A percentile compares a stretch with the other conserved stretches of the same genome.
phyloP scores from a whole-genome alignment of 768 basidiomycete genomes.

The Russula compacta region DNA sequence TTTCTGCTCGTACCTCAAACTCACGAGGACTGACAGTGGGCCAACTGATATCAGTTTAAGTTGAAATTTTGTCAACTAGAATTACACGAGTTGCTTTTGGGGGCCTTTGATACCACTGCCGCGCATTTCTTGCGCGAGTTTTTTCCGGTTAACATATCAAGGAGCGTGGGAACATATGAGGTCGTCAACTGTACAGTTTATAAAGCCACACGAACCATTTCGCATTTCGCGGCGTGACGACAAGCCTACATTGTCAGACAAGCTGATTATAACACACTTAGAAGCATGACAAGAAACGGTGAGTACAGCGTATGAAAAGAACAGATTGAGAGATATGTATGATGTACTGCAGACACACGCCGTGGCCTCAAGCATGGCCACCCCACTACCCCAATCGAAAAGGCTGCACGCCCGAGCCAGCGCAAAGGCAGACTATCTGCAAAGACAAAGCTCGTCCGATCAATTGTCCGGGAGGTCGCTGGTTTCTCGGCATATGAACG shows the following conservation, averaged over 20 bases:
- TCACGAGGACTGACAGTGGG: slow-evolving; percentile 11
- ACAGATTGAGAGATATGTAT: slow-evolving; percentile 3
- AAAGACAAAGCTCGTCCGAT: slow-evolving; percentile 91
- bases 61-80: slow-evolving; percentile 1
- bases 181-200: slow-evolving; percentile 45
- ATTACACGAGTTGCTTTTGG: slow-evolving; percentile 8
- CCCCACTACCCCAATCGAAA: slow-evolving; percentile 77
- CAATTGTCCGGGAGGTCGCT: slow-evolving; percentile 90
- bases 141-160: background rate
- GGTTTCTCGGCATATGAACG: slow-evolving; percentile 98
- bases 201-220: slow-evolving; percentile 38
- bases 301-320: slow-evolving; percentile 28
- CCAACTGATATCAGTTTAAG: slow-evolving; percentile 16
- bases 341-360: slow-evolving; percentile 55
- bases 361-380: slow-evolving; percentile 81
- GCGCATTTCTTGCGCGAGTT: background rate
- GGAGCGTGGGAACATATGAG: slow-evolving; percentile 18
- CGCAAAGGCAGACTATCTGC: slow-evolving; percentile 87
- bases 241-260: too few relatives aligned
- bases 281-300: slow-evolving; percentile 73
- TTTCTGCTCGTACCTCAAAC: background rate
- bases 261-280: slow-evolving; percentile 11
- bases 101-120: slow-evolving; percentile 11
- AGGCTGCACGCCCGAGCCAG: slow-evolving; percentile 69
- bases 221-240: too few relatives aligned